These are phyloP conservation scores for Coriaria nepalensis DNA, from an alignment of 306 rosid genomes.

Conservation along the genomic window DNA sequence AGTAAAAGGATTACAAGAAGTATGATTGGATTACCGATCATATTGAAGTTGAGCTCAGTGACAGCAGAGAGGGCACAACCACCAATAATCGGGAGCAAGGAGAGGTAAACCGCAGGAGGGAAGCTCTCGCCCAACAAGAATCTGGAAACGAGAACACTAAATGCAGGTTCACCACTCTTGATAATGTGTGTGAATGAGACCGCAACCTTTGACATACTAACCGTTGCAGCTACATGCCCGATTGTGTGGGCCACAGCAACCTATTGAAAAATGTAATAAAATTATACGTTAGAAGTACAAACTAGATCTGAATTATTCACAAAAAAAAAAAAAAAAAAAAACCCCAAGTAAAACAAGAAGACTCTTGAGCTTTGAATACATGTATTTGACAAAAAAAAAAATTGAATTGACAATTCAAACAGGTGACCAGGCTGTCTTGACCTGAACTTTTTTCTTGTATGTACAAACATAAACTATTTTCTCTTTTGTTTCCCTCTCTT, in stretches of 20 bases:
- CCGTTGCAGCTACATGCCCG: constrained; percentile 95
- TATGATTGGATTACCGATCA: constrained; percentile 45
- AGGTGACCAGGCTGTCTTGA: background rate
- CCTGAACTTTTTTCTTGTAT: background rate
- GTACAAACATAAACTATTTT: background rate
- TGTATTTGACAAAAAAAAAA: background rate
- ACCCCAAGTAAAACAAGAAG: constrained; percentile 2
- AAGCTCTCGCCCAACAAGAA: constrained; percentile 78
- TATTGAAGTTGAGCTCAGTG: constrained; percentile 96
- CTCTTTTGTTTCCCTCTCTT: constrained; percentile 17
- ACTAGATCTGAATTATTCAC: no score
- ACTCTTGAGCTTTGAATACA: background rate
- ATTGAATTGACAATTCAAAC: no score
- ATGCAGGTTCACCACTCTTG: constrained; percentile 99
- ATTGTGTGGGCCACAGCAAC: constrained; percentile 96
- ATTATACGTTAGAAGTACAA: background rate
- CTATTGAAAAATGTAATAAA: constrained; percentile 17
- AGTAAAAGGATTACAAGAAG: background rate
- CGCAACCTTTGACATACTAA: constrained; percentile 97
- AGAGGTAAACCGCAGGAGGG: constrained; percentile 65
- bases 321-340: background rate
- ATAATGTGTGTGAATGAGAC: constrained; percentile 94
- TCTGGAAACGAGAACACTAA: constrained; percentile 82
- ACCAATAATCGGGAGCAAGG: constrained; percentile 83
- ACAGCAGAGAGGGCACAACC: constrained; percentile 97